These are phyloP conservation scores for Lasiodiplodia sp. DNA, from an alignment of 2,329 filamentous ascomycete genomes.

Conservation along the genomic window DNA sequence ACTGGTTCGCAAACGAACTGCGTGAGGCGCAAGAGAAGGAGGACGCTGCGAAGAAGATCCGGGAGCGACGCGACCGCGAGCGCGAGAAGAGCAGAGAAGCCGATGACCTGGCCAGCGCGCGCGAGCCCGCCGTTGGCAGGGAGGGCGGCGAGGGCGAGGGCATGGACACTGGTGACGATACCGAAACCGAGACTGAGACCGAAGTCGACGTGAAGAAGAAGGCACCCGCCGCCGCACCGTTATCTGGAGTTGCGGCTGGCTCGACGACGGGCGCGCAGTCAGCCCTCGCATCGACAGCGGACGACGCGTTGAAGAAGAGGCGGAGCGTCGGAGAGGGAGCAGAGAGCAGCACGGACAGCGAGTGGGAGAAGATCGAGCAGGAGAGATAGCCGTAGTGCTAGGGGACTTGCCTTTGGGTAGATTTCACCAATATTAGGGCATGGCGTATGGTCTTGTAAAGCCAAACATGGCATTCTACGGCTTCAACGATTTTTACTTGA, in stretches of 20 bases:
- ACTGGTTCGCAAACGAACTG: slow-evolving; percentile 88
- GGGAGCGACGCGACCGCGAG: slow-evolving; percentile 54
- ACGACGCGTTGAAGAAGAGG: slow-evolving; percentile 54
- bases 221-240: slow-evolving; percentile 20
- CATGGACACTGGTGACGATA: slow-evolving; percentile 55
- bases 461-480: neutral
- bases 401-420: slow-evolving; percentile 7
- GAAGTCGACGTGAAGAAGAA: slow-evolving; percentile 37
- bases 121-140: slow-evolving; percentile 33
- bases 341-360: slow-evolving; percentile 83
- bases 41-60: slow-evolving; percentile 58
- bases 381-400: slow-evolving; percentile 39
- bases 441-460: slow-evolving; percentile 10
- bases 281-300: slow-evolving; percentile 40
- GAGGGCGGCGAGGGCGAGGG: slow-evolving; percentile 48
- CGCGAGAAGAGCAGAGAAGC: slow-evolving; percentile 44
- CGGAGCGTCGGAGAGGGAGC: slow-evolving; percentile 57
- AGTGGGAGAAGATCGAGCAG: slow-evolving; percentile 92
- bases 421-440: slow-evolving; percentile 1
- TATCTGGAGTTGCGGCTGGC: slow-evolving; percentile 31
- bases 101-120: slow-evolving; percentile 35
- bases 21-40: slow-evolving; percentile 55
- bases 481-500: neutral
- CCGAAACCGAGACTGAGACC: slow-evolving; percentile 51
- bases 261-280: slow-evolving; percentile 41